Conservation (phyloP, 2,329 filamentous ascomycete genomes). For the Ascosphaera acerosa region DNA sequence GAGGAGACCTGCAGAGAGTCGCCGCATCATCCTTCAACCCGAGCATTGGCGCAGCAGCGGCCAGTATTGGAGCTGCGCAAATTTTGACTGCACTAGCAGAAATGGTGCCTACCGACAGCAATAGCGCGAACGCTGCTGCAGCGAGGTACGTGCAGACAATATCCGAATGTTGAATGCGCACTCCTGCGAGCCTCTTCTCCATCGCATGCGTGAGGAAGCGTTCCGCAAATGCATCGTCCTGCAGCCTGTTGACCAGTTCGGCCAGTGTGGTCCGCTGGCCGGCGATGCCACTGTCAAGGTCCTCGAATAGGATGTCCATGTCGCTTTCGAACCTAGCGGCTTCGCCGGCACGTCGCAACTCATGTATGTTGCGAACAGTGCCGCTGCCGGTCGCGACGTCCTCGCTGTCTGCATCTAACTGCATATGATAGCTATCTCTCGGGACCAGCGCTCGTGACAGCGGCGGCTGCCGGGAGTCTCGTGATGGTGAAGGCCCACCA, state of each 20-base stretch:
- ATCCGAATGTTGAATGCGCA: slow-evolving; percentile 34
- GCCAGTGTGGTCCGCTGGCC: slow-evolving; percentile 27
- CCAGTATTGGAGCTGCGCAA: slow-evolving; percentile 13
- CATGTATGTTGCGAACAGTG: slow-evolving; percentile 32
- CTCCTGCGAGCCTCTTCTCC: slow-evolving; percentile 40
- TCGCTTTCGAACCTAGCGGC: slow-evolving; percentile 31
- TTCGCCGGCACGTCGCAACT: slow-evolving; percentile 32
- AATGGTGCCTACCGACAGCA: slow-evolving; percentile 9
- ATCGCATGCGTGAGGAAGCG: slow-evolving; percentile 47
- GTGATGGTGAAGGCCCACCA: slow-evolving; percentile 9
- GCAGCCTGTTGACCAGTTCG: slow-evolving; percentile 28
- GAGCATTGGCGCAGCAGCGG: slow-evolving; percentile 10
- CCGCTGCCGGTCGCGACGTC: slow-evolving; percentile 16
- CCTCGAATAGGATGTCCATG: slow-evolving; percentile 30
- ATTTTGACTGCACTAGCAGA: slow-evolving; percentile 10
- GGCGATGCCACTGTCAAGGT: slow-evolving; percentile 26
- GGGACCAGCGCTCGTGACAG: not conserved
- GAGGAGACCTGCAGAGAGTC: slow-evolving; percentile 7
- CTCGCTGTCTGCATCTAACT: slow-evolving; percentile 20
- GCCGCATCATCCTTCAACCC: slow-evolving; percentile 10
- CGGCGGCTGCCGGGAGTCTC: slow-evolving; percentile 4
- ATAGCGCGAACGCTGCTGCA: slow-evolving; percentile 12
- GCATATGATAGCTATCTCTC: slow-evolving; percentile 2
- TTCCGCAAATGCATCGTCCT: slow-evolving; percentile 16
- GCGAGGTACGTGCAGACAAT: slow-evolving; percentile 11